Percentiles rank a stretch among this genome's conserved stretches.
phyloP scores from a whole-genome alignment of 208 protist genomes.

The Phytomonas serpens region DNA sequence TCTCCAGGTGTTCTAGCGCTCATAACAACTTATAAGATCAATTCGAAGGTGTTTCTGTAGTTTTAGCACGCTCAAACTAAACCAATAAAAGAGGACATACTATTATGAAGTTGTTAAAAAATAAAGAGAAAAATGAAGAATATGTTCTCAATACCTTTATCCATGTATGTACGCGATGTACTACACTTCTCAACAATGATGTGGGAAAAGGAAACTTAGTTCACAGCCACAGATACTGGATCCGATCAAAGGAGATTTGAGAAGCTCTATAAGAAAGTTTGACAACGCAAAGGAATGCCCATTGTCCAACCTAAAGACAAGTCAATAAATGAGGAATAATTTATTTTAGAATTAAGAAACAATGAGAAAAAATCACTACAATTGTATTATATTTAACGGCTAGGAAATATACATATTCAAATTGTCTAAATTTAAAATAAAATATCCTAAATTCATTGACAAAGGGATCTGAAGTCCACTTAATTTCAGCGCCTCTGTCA shows the following conservation, averaged over 20 bases:
- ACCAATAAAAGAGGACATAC: neutral
- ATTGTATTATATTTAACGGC: neutral
- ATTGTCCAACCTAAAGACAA: neutral
- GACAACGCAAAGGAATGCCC: neutral
- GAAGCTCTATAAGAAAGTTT: neutral
- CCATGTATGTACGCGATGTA: neutral
- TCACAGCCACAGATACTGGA: neutral
- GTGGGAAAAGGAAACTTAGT: neutral
- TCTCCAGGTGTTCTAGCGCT: neutral
- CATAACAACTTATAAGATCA: conserved; percentile 6
- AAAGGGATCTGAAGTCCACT: neutral
- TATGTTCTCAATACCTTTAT: conserved; percentile 8
- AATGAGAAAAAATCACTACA: neutral
- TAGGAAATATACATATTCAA: neutral
- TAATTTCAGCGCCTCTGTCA: neutral
- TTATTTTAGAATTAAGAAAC: neutral
- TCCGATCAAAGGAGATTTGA: neutral
- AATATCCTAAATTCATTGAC: neutral
- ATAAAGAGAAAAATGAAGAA: neutral
- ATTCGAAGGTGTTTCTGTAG: neutral
- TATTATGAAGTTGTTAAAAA: neutral
- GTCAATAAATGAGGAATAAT: neutral
- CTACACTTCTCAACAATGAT: neutral
- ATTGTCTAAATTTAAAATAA: neutral
- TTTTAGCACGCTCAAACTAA: conserved; percentile 12